These are phyloP conservation scores for Penicillium lividum DNA, from an alignment of 495 filamentous ascomycete species.

Conservation along the genomic window DNA sequence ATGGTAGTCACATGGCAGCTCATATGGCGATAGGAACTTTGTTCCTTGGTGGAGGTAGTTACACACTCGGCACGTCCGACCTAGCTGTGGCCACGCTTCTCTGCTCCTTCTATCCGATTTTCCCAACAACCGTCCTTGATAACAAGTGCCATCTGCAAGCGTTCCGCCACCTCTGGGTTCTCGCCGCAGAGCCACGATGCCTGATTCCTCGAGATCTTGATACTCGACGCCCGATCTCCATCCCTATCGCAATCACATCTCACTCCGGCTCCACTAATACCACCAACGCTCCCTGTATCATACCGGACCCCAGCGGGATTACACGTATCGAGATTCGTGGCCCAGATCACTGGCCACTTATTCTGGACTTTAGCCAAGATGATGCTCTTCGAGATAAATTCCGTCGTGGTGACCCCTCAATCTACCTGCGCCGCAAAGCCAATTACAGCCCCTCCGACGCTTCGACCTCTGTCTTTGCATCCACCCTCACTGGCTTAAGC, in stretches of 20 bases:
- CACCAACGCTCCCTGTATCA: conserved; percentile 70
- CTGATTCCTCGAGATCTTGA: conserved; percentile 82
- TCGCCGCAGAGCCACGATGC: conserved; percentile 88
- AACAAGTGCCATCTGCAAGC: conserved; percentile 95
- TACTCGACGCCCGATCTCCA: conserved; percentile 71
- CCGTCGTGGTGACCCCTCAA: conserved; percentile 63
- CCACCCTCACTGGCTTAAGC: conserved; percentile 59
- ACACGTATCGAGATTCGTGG: conserved; percentile 64
- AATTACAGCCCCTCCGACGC: conserved; percentile 62
- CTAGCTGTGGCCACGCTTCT: conserved; percentile 82
- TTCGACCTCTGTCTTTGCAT: conserved; percentile 65
- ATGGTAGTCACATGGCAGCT: conserved; percentile 88
- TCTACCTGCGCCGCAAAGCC: conserved; percentile 80
- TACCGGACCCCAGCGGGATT: conserved; percentile 77
- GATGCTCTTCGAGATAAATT: conserved; percentile 68
- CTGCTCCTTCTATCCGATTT: conserved; percentile 91
- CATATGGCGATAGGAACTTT: conserved; percentile 91
- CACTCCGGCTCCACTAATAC: conserved; percentile 46
- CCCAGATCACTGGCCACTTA: conserved; percentile 80
- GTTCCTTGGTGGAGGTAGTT: conserved; percentile 88
- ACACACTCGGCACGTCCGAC: conserved; percentile 89
- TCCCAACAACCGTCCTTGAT: conserved; percentile 83
- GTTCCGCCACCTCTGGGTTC: conserved; percentile 95
- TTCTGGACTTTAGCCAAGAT: conserved; percentile 73
- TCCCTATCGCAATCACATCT: conserved; percentile 64